phyloP scores from a whole-genome alignment of 352 stramenopile genomes.

The Phytophthora meadii region DNA sequence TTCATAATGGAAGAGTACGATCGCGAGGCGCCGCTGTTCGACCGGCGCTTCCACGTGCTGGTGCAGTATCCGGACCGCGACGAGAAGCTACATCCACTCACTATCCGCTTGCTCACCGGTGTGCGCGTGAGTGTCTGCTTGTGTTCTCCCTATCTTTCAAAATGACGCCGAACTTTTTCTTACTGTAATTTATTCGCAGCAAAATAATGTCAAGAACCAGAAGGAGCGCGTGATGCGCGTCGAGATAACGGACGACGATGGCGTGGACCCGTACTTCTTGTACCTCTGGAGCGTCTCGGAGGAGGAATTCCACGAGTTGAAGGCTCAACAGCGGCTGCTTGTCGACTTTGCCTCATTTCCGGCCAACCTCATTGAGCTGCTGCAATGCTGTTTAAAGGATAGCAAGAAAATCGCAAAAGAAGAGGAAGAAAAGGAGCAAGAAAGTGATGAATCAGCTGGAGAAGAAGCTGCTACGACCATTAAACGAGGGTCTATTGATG shows the following conservation, averaged over 20 bases:
- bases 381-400: constrained; percentile 89
- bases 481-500: constrained; percentile 8
- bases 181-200: constrained; percentile 35
- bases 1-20: constrained; percentile 89
- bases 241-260: constrained; percentile 94
- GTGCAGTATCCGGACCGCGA: constrained; percentile 84
- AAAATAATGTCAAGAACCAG: constrained; percentile 79
- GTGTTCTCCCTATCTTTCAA: not conserved
- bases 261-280: constrained; percentile 92
- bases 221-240: constrained; percentile 92
- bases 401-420: constrained; percentile 49
- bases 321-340: constrained; percentile 93
- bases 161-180: not conserved
- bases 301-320: constrained; percentile 95
- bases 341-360: constrained; percentile 95
- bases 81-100: constrained; percentile 79
- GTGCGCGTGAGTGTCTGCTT: constrained; percentile 59
- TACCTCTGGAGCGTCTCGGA: constrained; percentile 94
- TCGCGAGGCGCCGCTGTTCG: constrained; percentile 82
- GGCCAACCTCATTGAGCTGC: constrained; percentile 92
- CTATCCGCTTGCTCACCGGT: constrained; percentile 77
- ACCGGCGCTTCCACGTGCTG: constrained; percentile 83
- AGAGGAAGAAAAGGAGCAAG: constrained; percentile 21
- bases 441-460: constrained; percentile 7
- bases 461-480: not conserved